Evolutionary conservation across 768 basidiomycete species (phyloP), one percentile per base, ranked within the genome.

Genomic region (Panaeolus papilionaceus): DNA sequence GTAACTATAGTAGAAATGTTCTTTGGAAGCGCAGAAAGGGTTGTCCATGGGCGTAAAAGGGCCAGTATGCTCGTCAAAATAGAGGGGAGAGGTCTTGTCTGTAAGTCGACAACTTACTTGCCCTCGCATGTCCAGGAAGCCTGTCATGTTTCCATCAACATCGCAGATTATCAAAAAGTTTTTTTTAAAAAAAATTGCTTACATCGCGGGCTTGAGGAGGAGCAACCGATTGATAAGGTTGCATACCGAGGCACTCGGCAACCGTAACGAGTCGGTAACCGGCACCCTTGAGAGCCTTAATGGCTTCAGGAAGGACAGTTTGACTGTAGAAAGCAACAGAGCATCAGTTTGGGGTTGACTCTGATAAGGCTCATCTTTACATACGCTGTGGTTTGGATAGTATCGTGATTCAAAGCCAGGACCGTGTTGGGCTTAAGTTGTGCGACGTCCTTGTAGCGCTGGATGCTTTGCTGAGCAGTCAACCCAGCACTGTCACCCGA

Each of bases 321-420:
- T 40, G 49, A 47, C 47, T 16, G 42, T 33, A 66, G 3, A 4
- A 51, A 20, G 42, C 42, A 44, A 44, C 26, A 38, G 12, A 14
- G 7, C 28, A 39, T 28, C 0, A 37, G 62, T 44, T 2, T 38
- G 47, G 38, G 4, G 3, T 38, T 0, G 10, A 39, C 4, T 42
- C 10, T 44, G 28, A 45, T 20, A 11, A 4, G 18, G 0, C 9
- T 2, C 12, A n/a, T 47, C 4, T 18, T 20, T 28, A 64, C 63
- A 8, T 44, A 67, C 68, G 63, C 68, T 42, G 68, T 64, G 7
- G 68, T 69, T 51, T 42, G 54, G 40, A 75, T 64, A 1, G 75
- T 75, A 51, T 82, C 80, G 63, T 83, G 82, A 64, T 81, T 80
- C 39, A 83, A 75, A 38, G 82, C 70, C n/a, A 82, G 70, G 64